Evolutionary conservation across 345 rosid genomes (phyloP), one percentile per base, ranked within the genome.

Genomic region (Mangifera indica): DNA sequence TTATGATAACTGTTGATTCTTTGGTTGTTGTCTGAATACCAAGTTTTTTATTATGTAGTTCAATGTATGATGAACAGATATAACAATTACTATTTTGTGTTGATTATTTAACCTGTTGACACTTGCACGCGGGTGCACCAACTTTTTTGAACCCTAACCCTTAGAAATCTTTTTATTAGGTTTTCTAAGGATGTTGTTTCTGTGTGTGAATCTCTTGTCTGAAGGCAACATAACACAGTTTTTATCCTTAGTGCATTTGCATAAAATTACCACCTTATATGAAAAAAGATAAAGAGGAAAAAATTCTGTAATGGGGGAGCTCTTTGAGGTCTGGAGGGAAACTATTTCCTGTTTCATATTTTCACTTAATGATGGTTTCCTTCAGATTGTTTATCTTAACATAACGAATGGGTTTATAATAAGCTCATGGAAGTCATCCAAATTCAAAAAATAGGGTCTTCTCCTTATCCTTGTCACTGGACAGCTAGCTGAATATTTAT

Each of bases 341-440:
- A 18, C 18, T 18, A 11, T 52, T 32, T 67, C 15, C 18, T 9
- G 26, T 9, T 67, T 67, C 48, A 34, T 32, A 48, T 20, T 49
- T 51, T 66, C 10, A 32, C 2, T n/a, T 59, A n/a, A 67, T n/a
- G 59, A 13, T 57, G 4, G n/a, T 57, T 69, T 56, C 45, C 72
- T 57, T 21, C 7, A 22, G 54, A 42, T 44, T 69, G 52, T 56
- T 11, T 40, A 40, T 46, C 55, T 34, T 52, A 42, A 21, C 42
- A 52, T 13, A 55, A 42, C 55, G 13, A 40, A 37, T 9, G 40
- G 65, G 11, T 60, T 60, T 46, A n/a, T 46, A 7, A 18, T 42
- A 14, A 3, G 25, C 1, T 12, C 7, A 29, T 6, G 8, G 65
- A 57, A 62, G 37, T 42, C 18, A 42, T 44, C 25, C 8, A 32